Evolutionary conservation across 1,139 yeast genomes (phyloP), one percentile per base, ranked within the genome.

Genomic region (Pichia sp.): DNA sequence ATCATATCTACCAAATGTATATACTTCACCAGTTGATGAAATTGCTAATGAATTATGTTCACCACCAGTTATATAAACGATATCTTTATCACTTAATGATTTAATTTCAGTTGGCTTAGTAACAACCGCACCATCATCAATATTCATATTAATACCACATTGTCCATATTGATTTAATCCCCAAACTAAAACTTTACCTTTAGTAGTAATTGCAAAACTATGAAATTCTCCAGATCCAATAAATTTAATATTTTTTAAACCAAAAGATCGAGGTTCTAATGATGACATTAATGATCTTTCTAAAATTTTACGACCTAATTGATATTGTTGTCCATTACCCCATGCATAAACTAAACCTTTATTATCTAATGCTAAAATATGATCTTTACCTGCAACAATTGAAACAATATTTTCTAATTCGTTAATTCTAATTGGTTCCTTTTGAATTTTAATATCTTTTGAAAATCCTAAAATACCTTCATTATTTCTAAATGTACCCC

Each of bases 91-190:
- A 10, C 76, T 70, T 40, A 89, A 76, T 11, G 72, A 69, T 8
- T 72, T 69, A 32, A 89, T 82, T 44, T 76, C 70, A 0, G 92
- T 84, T 24, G 98, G 97, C 45, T 76, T 76, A n/a, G 82, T 69
- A 36, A 83, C 75, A 41, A 86, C 74, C 1, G 92, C 85, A 23
- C 95, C 97, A 60, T 87, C 96, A 55, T 82, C 92, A 43, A 83
- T 67, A 45, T 71, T 72, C 32, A 78, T 80, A 1, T 90, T 77
- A 24, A 50, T 31, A 44, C 96, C 97, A 70, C 97, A 87, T 67
- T 92, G 98, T 22, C 98, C 97, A 61, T 80, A 92, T 64, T 92
- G 96, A 62, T 92, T 94, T 56, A 92, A 73, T 6, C 99, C 99
- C 98, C 98, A 92, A 3, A 92, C 76, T 54, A 74, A 76, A 1